Conservation (phyloP, 805 yeast species). For the Tetrapisispora pingtungensis region DNA sequence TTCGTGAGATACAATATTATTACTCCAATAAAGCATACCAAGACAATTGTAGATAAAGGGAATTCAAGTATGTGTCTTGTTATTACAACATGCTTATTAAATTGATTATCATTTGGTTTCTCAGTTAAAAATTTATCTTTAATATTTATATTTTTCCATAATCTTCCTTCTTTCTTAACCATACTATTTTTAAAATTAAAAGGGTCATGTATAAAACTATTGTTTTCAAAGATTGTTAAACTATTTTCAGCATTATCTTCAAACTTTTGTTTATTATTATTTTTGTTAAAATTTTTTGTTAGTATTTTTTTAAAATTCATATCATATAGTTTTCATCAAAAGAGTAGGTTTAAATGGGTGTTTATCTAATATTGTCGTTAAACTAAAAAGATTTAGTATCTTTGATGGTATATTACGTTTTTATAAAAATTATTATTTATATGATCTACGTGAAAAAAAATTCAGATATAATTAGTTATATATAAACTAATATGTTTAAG, state of each 20-base stretch:
- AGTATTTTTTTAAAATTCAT: not conserved
- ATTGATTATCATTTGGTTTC: not conserved
- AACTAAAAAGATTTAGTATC: too few relatives aligned
- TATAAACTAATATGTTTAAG: too few relatives aligned
- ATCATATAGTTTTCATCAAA: not conserved
- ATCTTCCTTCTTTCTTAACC: not conserved
- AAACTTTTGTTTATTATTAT: not conserved
- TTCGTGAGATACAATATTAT: not conserved
- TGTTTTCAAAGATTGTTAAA: not conserved
- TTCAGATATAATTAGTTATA: too few relatives aligned
- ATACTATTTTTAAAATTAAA: not conserved
- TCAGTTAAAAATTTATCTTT: not conserved
- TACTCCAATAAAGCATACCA: not conserved
- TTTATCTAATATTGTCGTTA: too few relatives aligned
- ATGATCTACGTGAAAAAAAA: too few relatives aligned
- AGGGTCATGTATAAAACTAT: not conserved
- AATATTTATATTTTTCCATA: not conserved
- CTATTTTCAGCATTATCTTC: not conserved
- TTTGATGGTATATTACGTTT: too few relatives aligned
- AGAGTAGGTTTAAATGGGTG: too few relatives aligned
- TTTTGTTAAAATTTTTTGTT: not conserved
- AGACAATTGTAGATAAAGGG: constrained; percentile 1
- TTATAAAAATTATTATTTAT: too few relatives aligned
- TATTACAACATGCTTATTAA: not conserved
- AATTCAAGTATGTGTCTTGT: constrained; percentile 7